Percentiles rank a stretch among this genome's conserved stretches.
Evolutionary conservation across 2,329 filamentous ascomycete species (phyloP).

Genomic region (Aspergillus latus): DNA sequence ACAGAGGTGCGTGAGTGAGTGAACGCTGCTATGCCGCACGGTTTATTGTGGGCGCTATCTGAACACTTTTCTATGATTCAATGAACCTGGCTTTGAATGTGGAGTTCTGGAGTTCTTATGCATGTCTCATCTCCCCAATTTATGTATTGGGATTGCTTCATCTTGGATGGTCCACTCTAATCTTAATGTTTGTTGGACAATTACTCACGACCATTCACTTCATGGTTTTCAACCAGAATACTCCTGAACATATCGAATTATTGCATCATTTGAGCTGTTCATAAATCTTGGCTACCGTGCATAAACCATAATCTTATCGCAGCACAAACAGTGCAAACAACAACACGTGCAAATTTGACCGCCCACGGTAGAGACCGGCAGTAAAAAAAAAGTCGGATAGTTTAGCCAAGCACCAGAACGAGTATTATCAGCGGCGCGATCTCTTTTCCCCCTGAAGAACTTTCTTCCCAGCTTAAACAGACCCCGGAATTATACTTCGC

Average conservation of each 20-base stretch:
- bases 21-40: not conserved
- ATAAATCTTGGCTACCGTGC: not conserved
- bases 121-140: not conserved
- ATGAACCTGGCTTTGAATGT: not conserved
- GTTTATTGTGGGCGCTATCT: not conserved
- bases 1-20: constrained; percentile 24
- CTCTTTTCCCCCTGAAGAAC: not conserved
- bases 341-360: constrained; percentile 18
- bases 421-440: constrained; percentile 1
- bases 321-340: constrained; percentile 28
- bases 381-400: constrained; percentile 26
- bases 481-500: constrained; percentile 7
- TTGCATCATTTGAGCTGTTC: not conserved
- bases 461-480: constrained; percentile 3
- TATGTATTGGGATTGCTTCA: constrained; percentile 5
- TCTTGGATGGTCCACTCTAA: constrained; percentile 8
- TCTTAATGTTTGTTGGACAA: constrained; percentile 1
- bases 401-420: not conserved
- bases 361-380: constrained; percentile 22
- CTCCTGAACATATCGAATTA: not conserved
- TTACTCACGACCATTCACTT: not conserved
- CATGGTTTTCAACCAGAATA: not conserved
- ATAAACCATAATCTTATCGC: constrained; percentile 25
- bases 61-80: constrained; percentile 8
- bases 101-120: constrained; percentile 6